phyloP scores from a whole-genome alignment of 208 protist genomes.

The Crithidia fasciculata region DNA sequence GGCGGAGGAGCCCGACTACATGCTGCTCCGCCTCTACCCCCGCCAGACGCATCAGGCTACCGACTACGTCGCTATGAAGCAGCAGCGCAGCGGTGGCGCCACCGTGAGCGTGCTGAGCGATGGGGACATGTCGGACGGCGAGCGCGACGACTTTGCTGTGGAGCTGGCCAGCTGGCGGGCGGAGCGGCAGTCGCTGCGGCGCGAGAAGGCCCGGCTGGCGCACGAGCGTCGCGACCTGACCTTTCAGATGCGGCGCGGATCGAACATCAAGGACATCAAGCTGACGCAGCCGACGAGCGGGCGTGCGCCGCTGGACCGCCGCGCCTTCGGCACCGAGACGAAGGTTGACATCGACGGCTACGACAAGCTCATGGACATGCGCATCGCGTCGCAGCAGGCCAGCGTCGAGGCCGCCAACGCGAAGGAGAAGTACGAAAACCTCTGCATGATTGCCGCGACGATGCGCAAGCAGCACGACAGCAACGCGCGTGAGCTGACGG shows the following conservation, averaged over 20 bases:
- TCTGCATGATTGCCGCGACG: conserved; percentile 3
- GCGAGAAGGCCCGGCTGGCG: conserved; percentile 33
- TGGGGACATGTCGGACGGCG: conserved; percentile 38
- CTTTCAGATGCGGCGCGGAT: conserved; percentile 63
- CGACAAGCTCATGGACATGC: conserved; percentile 43
- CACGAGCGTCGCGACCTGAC: conserved; percentile 49
- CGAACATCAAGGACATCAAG: conserved; percentile 70
- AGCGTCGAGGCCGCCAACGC: conserved; percentile 35
- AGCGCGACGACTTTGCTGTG: conserved; percentile 27
- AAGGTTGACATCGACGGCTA: conserved; percentile 44
- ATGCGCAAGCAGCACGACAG: conserved; percentile 17
- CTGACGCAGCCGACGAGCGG: conserved; percentile 31
- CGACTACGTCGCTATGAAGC: conserved; percentile 33
- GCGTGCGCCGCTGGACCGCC: conserved; percentile 35
- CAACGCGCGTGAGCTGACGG: conserved; percentile 1
- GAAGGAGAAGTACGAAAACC: conserved; percentile 18
- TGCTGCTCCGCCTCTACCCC: conserved; percentile 31
- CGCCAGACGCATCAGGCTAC: conserved; percentile 25
- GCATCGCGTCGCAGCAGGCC: conserved; percentile 45
- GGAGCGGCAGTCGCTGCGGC: conserved; percentile 54
- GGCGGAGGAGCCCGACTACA: background rate
- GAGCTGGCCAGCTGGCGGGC: conserved; percentile 53
- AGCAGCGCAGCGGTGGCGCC: conserved; percentile 7
- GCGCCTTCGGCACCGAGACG: conserved; percentile 16
- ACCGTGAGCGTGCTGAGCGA: conserved; percentile 46